These are phyloP conservation scores for Aureobasidium namibiae DNA, from an alignment of 2,329 filamentous ascomycete species.

Conservation along the genomic window DNA sequence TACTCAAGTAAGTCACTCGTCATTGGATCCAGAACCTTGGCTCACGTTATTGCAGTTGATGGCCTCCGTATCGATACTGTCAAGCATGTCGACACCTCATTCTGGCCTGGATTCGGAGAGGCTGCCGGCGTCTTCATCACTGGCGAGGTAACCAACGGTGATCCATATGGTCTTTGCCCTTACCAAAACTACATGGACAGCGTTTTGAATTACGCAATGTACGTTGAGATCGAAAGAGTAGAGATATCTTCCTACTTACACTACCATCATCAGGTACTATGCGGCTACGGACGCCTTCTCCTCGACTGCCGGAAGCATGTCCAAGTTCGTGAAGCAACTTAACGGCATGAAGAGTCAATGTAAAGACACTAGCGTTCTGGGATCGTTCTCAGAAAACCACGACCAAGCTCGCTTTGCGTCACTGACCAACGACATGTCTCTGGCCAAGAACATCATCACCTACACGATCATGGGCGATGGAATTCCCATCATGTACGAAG, in stretches of 20 bases:
- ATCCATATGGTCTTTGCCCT: conserved; percentile 31
- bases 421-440: conserved; percentile 44
- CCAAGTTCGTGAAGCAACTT: conserved; percentile 28
- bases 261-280: conserved; percentile 27
- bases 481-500: conserved; percentile 58
- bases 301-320: conserved; percentile 29
- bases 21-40: not conserved
- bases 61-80: conserved; percentile 45
- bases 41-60: conserved; percentile 32
- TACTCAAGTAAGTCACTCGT: conserved; percentile 38
- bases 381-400: conserved; percentile 32
- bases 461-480: conserved; percentile 55
- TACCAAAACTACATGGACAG: conserved; percentile 38
- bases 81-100: conserved; percentile 37
- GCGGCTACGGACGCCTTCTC: conserved; percentile 30
- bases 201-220: conserved; percentile 41
- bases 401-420: conserved; percentile 35
- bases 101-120: conserved; percentile 31
- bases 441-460: conserved; percentile 53
- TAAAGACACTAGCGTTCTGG: conserved; percentile 30
- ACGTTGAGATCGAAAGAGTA: conserved; percentile 1
- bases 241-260: conserved; percentile 18
- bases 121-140: conserved; percentile 35
- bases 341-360: conserved; percentile 27
- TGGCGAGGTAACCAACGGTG: conserved; percentile 37